phyloP scores from a whole-genome alignment of 164 flowering plant species.

The Sedum album region DNA sequence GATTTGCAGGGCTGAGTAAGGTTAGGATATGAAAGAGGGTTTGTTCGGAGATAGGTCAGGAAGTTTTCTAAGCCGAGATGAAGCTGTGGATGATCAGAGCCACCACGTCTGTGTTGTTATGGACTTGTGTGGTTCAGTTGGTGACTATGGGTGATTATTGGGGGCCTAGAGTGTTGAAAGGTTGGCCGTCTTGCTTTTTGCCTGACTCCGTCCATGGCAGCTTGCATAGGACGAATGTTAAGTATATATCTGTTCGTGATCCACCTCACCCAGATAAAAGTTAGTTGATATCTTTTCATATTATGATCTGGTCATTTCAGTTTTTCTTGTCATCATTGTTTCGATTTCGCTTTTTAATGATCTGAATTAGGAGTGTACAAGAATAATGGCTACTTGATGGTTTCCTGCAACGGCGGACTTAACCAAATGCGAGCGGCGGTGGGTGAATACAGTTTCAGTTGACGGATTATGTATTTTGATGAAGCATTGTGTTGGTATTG shows the following conservation, averaged over 20 bases:
- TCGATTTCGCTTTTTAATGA: not conserved
- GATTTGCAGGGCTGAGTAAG: slow-evolving; percentile 12
- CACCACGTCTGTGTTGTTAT: slow-evolving; percentile 61
- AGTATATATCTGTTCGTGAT: slow-evolving; percentile 20
- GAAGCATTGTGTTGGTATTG: not conserved
- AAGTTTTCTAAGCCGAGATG: slow-evolving; percentile 27
- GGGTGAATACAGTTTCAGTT: slow-evolving; percentile 18
- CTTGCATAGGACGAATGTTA: slow-evolving; percentile 13
- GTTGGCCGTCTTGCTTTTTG: slow-evolving; percentile 79
- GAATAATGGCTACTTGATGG: slow-evolving; percentile 91
- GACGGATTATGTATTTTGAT: not conserved
- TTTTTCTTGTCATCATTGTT: not conserved
- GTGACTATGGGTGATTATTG: slow-evolving; percentile 66
- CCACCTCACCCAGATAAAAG: slow-evolving; percentile 50
- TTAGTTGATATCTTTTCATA: slow-evolving; percentile 17
- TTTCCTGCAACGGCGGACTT: slow-evolving; percentile 91
- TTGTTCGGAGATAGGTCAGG: slow-evolving; percentile 14
- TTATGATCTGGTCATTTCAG: not conserved
- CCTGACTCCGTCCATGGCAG: slow-evolving; percentile 22
- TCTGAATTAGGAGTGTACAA: slow-evolving; percentile 57
- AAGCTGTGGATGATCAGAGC: slow-evolving; percentile 87
- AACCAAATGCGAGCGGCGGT: slow-evolving; percentile 96
- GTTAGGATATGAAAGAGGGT: slow-evolving; percentile 14
- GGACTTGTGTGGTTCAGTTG: slow-evolving; percentile 84
- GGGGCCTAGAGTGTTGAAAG: slow-evolving; percentile 77